phyloP scores from a whole-genome alignment of 2,329 filamentous ascomycete genomes.

The Endoconidiophora laricicola region DNA sequence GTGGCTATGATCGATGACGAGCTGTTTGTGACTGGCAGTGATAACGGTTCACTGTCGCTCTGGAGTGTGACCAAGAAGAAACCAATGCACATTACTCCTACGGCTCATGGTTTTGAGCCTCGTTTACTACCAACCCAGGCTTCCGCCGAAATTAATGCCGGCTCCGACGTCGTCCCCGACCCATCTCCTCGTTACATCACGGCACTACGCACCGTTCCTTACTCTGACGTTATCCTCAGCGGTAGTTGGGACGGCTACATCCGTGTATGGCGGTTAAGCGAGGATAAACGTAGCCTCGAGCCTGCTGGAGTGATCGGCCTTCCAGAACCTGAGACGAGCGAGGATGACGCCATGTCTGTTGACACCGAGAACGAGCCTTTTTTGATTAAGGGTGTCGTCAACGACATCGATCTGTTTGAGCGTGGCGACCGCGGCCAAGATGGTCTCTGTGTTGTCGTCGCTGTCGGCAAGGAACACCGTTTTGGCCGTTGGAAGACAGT shows the following conservation, averaged over 20 bases:
- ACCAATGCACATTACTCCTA: conserved; percentile 59
- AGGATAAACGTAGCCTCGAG: conserved; percentile 68
- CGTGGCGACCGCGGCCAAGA: conserved; percentile 59
- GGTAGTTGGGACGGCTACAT: conserved; percentile 91
- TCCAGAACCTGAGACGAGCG: conserved; percentile 14
- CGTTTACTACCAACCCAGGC: conserved; percentile 49
- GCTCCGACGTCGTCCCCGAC: conserved; percentile 40
- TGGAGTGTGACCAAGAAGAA: conserved; percentile 95
- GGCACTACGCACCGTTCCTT: conserved; percentile 69
- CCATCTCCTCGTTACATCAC: conserved; percentile 79
- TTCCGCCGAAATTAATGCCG: conserved; percentile 54
- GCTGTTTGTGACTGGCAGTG: conserved; percentile 81
- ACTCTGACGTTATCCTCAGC: conserved; percentile 75
- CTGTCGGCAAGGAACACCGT: conserved; percentile 70
- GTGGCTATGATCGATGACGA: conserved; percentile 79
- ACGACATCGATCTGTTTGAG: conserved; percentile 78
- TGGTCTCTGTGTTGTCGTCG: conserved; percentile 72
- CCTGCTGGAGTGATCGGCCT: conserved; percentile 44
- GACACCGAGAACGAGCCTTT: conserved; percentile 15
- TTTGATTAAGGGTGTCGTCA: conserved; percentile 58
- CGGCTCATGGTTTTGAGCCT: conserved; percentile 74
- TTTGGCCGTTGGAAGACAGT: conserved; percentile 65
- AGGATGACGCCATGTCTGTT: conserved; percentile 19
- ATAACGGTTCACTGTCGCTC: conserved; percentile 72
- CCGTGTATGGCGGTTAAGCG: conserved; percentile 67